Conservation (phyloP, 345 rosid genomes). For the Populus tremula region DNA sequence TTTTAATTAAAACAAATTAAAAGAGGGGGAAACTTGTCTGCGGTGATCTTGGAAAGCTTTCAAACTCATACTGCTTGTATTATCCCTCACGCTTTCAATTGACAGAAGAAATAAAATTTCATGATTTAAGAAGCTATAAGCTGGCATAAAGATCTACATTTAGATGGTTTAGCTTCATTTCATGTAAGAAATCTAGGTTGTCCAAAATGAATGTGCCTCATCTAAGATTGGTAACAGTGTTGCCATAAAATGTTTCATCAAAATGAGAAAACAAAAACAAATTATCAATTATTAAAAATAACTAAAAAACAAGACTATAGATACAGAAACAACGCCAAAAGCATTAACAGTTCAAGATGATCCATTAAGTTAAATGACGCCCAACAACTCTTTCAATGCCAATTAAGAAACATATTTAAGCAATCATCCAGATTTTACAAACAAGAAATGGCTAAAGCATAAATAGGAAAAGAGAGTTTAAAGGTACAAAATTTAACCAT, state of each 20-base stretch:
- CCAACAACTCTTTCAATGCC: neutral
- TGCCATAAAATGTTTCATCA: neutral
- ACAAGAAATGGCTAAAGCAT: neutral
- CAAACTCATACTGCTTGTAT: too few relatives aligned
- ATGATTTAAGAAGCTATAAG: neutral
- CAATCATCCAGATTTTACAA: neutral
- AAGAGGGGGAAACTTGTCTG: too few relatives aligned
- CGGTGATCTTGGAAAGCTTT: too few relatives aligned
- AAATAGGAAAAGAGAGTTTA: neutral
- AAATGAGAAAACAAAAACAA: neutral
- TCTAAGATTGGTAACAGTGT: neutral
- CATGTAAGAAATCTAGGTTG: neutral
- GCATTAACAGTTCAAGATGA: neutral
- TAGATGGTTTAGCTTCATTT: neutral
- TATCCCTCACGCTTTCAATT: too few relatives aligned
- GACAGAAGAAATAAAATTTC: neutral
- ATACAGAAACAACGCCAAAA: neutral
- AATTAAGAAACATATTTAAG: neutral
- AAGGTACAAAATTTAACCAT: neutral
- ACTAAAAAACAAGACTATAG: neutral
- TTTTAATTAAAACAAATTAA: neutral
- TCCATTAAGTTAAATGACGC: neutral
- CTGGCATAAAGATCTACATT: neutral
- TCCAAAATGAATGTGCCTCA: neutral
- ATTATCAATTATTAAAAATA: neutral